Base-by-base conservation (phyloP, 169 alveolate species). In the Cardiosporidium cionae region DNA sequence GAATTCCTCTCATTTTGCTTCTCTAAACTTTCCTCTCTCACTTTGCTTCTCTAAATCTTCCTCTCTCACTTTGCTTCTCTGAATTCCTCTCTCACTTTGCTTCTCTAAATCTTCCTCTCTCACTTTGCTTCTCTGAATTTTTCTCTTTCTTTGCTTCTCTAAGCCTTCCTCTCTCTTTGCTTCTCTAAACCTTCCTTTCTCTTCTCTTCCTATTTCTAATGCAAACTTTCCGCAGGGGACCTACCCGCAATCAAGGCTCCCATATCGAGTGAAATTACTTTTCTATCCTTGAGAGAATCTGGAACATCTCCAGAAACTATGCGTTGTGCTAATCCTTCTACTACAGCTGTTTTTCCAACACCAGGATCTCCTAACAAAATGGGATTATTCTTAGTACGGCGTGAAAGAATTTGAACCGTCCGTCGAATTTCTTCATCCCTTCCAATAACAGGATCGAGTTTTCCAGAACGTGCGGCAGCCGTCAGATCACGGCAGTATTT, bases 341-440 rank as follows among this genome's bases (percentile, higher is more conserved):
- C 95, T 16, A 90, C 84, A 31, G 95, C 95, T 7, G 95, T 90
- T 66, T 90, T 90, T 5, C 95, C 95, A 16, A 92, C 96, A 5
- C 95, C 95, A 0, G 95, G 95, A 54, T 90, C 95, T 0, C 95
- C 95, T 29, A 90, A 77, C 35, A 90, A 74, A 2, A 90, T 84
- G 7, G 95, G 95, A 58, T 90, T 90, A 79, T 90, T 90, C 86
- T 90, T 90, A 1, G 95, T 90, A 22, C 95, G 62, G 62, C 95
- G 69, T 5, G 92, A 84, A 0, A 90, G 85, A 0, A 90, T 88
- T 62, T 90, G 94, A 3, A 90, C 75, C 6, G 90, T 87, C 66
- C 95, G 85, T 28, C 95, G 79, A 5, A 90, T 90, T 80, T 90
- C 95, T 63, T 80, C 83, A 69, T 90, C 94, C n/a, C 95, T 74